Evolutionary conservation across 2,329 filamentous ascomycete genomes (phyloP).

Genomic region (Botryosphaeria dothidea): DNA sequence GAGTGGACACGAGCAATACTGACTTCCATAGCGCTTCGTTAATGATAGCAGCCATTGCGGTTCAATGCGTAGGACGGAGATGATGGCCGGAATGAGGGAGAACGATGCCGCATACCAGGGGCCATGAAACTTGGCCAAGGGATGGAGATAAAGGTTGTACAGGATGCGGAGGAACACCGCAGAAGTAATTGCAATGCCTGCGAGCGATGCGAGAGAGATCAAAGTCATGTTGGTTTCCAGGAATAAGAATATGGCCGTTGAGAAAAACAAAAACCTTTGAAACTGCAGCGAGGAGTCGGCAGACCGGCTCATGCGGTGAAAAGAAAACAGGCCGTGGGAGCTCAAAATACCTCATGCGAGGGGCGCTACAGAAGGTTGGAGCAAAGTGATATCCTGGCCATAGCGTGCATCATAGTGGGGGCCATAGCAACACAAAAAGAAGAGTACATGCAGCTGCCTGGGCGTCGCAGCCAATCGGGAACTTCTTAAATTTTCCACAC

Average conservation of each 20-base stretch:
- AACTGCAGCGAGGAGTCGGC: background rate
- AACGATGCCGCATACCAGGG: constrained; percentile 13
- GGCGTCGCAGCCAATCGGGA: background rate
- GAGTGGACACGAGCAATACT: constrained; percentile 14
- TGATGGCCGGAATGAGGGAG: constrained; percentile 22
- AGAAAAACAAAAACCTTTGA: background rate
- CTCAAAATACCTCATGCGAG: background rate
- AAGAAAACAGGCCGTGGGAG: background rate
- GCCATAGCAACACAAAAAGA: background rate
- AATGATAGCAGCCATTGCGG: constrained; percentile 33
- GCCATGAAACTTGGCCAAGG: constrained; percentile 4
- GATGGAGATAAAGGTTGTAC: constrained; percentile 12
- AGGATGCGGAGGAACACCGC: background rate
- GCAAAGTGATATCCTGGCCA: background rate
- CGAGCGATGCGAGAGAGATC: background rate
- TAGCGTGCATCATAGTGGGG: background rate
- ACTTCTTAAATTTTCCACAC: background rate
- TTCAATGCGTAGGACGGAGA: constrained; percentile 31
- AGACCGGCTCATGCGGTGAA: background rate
- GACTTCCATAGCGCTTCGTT: constrained; percentile 30
- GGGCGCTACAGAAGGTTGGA: background rate
- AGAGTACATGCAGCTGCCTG: background rate
- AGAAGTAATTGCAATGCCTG: background rate
- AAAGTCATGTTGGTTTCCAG: background rate
- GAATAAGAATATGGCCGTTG: background rate